Evolutionary conservation across 1,284 basidiomycete species (phyloP), one percentile per base, ranked within the genome.

Genomic region (Cutaneotrichosporon spelunceum): DNA sequence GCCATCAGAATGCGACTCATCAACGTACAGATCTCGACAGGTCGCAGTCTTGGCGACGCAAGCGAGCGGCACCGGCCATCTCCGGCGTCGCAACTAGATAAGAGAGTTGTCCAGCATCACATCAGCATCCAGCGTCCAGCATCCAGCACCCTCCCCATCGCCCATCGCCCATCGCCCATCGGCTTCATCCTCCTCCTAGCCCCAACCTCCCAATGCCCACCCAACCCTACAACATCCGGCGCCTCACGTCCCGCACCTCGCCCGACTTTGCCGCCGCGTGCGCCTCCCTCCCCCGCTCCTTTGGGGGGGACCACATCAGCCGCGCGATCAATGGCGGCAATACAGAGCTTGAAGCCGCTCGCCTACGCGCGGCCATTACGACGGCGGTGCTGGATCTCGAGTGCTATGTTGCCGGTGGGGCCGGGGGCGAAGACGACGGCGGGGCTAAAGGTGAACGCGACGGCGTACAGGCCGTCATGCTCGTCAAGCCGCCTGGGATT

Each of bases 401-500:
- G 56, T 9, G 42, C 13, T 64, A 53, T 29, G 59, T 61, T 9
- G 63, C 56, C 6, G 48, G 27, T 3, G n/a, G n/a, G n/a, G n/a
- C n/a, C n/a, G n/a, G n/a, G n/a, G n/a, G n/a, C n/a, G n/a, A n/a
- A n/a, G n/a, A n/a, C n/a, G n/a, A n/a, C n/a, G n/a, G n/a, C n/a
- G n/a, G n/a, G n/a, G n/a, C n/a, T n/a, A n/a, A n/a, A n/a, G n/a
- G n/a, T n/a, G n/a, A n/a, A n/a, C n/a, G n/a, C n/a, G 63, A 52
- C n/a, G 24, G 10, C 5, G 54, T 61, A 0, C 48, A 52, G 29
- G 59, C 39, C 23, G 59, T 64, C 11, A 55, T 64, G 63, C 52
- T 61, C 34, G 59, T 56, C 42, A 64, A 64, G 59, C 63, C 52
- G 39, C 56, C 56, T 9, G 63, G 63, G 8, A 33, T 61, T 14